Evolutionary conservation across 192 early-diverging fungal genomes (phyloP).

Genomic region (Glomus cerebriforme): DNA sequence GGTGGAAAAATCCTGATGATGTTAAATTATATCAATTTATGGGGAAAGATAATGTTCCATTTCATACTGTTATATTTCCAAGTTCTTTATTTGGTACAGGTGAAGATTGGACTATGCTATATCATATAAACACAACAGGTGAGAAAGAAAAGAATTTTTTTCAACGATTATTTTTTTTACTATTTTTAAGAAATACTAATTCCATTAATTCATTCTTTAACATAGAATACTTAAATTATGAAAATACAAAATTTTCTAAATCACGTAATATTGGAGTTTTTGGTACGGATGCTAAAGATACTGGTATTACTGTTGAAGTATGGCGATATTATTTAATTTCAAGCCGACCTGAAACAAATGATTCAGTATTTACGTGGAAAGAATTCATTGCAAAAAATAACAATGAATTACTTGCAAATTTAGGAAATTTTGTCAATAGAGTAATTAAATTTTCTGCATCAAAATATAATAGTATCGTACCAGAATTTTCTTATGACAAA

Average conservation of each 20-base stretch:
- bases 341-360: constrained; percentile 89
- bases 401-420: constrained; percentile 89
- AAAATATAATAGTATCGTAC: constrained; percentile 90
- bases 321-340: constrained; percentile 97
- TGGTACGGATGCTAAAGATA: constrained; percentile 91
- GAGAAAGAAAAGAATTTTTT: too few species aligned
- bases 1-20: constrained; percentile 99
- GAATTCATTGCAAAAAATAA: constrained; percentile 95
- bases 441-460: constrained; percentile 89
- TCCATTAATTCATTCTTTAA: not conserved
- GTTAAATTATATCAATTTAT: constrained; percentile 99
- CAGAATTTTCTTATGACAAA: constrained; percentile 53
- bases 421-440: constrained; percentile 98
- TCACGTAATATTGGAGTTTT: constrained; percentile 95
- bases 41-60: constrained; percentile 99
- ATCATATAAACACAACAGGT: constrained; percentile 92
- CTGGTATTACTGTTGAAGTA: constrained; percentile 86
- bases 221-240: constrained; percentile 96
- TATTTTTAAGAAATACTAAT: not conserved
- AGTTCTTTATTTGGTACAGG: constrained; percentile 80
- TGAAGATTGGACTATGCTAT: constrained; percentile 89
- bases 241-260: constrained; percentile 96
- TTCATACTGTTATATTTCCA: constrained; percentile 99
- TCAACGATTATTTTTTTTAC: too few species aligned
- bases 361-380: constrained; percentile 91